These are phyloP conservation scores for Amanita rubescens DNA, from an alignment of 768 basidiomycete genomes.

Conservation along the genomic window DNA sequence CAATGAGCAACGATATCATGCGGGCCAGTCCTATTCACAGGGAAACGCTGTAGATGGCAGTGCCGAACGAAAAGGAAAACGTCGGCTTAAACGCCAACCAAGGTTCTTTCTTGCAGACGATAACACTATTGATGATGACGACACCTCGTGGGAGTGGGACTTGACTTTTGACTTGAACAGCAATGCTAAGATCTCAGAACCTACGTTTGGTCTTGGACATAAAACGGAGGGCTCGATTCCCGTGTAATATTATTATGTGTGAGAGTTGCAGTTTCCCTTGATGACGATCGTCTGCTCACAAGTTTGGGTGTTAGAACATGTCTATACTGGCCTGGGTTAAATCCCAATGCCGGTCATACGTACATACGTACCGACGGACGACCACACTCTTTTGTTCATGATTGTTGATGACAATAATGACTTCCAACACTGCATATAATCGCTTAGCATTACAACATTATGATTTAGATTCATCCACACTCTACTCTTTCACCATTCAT, in stretches of 20 bases:
- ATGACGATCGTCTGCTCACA: not conserved
- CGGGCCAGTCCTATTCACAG: not conserved
- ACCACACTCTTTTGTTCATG: not conserved
- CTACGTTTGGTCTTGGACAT: not conserved
- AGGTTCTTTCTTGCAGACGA: not conserved
- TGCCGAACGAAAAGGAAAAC: not conserved
- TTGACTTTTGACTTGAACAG: not conserved
- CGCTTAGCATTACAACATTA: not conserved
- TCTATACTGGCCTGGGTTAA: not conserved
- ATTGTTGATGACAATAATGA: not conserved
- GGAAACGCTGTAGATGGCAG: not conserved
- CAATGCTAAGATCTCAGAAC: not conserved
- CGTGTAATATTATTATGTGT: slow-evolving; percentile 5
- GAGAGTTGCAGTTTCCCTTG: not conserved
- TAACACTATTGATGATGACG: not conserved
- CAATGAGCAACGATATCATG: not conserved
- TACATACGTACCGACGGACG: not conserved
- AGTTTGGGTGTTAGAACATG: not conserved
- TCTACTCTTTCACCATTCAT: not conserved
- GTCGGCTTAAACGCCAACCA: slow-evolving; percentile 2
- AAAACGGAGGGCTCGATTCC: not conserved
- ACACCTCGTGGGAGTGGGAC: not conserved
- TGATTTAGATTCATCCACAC: not conserved
- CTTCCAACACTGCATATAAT: not conserved
- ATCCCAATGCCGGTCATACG: not conserved